Evolutionary conservation across 257 asterid genomes (phyloP).

Genomic region (Fraxinus americana): DNA sequence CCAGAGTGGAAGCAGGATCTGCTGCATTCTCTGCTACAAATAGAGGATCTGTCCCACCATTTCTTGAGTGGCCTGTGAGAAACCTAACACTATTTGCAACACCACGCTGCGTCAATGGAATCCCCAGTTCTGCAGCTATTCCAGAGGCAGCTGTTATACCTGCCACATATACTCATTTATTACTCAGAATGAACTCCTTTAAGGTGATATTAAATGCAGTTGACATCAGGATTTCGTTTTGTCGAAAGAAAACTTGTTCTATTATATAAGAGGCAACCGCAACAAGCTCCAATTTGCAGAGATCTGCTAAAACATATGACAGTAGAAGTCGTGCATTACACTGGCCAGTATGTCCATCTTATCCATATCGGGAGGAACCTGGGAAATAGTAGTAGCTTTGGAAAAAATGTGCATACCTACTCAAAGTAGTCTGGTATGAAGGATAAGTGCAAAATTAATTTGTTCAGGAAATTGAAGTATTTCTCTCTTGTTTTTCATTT

Average conservation of each 20-base stretch:
- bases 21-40: slow-evolving; percentile 86
- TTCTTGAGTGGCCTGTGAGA: slow-evolving; percentile 91
- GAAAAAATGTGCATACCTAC: background rate
- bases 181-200: background rate
- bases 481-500: too few species aligned
- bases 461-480: too few species aligned
- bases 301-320: background rate
- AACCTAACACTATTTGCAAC: slow-evolving; percentile 84
- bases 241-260: background rate
- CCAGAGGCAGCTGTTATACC: slow-evolving; percentile 99
- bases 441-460: background rate
- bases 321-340: background rate
- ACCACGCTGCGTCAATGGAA: slow-evolving; percentile 96
- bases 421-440: background rate
- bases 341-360: background rate
- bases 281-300: background rate
- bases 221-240: background rate
- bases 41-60: slow-evolving; percentile 92
- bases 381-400: too few species aligned
- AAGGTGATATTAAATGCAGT: background rate
- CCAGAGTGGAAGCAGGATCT: slow-evolving; percentile 85
- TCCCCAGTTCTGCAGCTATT: slow-evolving; percentile 93
- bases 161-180: slow-evolving; percentile 31
- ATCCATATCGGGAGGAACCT: background rate
- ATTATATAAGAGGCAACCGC: background rate